Conservation (phyloP, 352 stramenopile genomes). For the Pythium dissotocum region DNA sequence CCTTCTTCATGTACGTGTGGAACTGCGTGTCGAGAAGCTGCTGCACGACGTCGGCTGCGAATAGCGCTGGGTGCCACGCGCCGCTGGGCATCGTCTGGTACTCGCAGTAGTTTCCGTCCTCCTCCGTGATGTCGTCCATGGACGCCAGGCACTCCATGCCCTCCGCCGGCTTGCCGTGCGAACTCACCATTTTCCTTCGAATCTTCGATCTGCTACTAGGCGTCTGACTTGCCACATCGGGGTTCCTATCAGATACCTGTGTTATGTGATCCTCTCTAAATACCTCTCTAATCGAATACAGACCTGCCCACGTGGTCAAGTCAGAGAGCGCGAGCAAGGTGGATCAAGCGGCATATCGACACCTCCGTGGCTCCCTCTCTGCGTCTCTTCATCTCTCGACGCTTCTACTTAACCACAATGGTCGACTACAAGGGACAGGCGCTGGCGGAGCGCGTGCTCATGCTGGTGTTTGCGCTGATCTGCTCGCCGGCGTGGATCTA, state of each 20-base stretch:
- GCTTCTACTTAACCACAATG: constrained; percentile 36
- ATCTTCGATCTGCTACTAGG: constrained; percentile 1
- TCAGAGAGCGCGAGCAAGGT: background rate
- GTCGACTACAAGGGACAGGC: constrained; percentile 88
- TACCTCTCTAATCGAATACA: constrained; percentile 13
- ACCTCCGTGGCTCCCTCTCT: background rate
- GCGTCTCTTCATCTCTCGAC: background rate
- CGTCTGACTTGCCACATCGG: background rate
- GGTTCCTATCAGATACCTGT: background rate
- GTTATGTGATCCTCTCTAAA: background rate
- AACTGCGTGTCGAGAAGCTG: constrained; percentile 91
- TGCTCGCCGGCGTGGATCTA: constrained; percentile 85
- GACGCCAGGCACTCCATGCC: constrained; percentile 92
- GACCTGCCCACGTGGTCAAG: constrained; percentile 24
- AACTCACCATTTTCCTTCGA: constrained; percentile 15
- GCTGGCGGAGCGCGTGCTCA: constrained; percentile 61
- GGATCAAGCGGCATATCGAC: constrained; percentile 6
- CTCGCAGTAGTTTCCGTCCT: constrained; percentile 89
- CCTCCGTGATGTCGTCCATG: constrained; percentile 95
- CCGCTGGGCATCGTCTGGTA: constrained; percentile 91
- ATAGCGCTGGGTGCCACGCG: constrained; percentile 84
- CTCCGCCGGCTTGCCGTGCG: constrained; percentile 78
- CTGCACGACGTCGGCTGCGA: constrained; percentile 72
- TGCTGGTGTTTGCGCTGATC: constrained; percentile 70
- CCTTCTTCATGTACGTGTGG: constrained; percentile 90